Evolutionary conservation across 2,329 filamentous ascomycete species (phyloP).

Genomic region (Hirsutella thompsonii): DNA sequence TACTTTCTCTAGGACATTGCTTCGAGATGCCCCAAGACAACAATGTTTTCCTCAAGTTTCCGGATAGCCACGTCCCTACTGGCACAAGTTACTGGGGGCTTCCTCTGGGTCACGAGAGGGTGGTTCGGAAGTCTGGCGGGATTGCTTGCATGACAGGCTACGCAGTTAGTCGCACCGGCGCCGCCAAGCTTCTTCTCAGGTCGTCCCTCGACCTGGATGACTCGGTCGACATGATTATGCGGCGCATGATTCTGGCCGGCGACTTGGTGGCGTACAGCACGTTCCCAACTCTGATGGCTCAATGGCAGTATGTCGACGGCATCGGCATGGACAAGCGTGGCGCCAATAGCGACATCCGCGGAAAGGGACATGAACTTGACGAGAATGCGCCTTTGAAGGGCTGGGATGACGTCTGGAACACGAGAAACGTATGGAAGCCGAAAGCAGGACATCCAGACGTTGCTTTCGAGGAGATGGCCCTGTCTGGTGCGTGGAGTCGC

Average conservation of each 20-base stretch:
- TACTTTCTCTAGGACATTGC: conserved; percentile 1
- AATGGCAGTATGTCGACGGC: conserved; percentile 11
- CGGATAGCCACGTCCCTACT: conserved; percentile 6
- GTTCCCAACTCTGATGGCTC: conserved; percentile 12
- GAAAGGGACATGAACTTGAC: conserved; percentile 2
- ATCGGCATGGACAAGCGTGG: conserved; percentile 10
- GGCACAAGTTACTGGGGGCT: conserved; percentile 8
- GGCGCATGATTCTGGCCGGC: conserved; percentile 7
- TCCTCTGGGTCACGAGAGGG: conserved; percentile 10
- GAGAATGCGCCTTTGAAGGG: conserved; percentile 3
- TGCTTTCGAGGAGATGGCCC: not conserved
- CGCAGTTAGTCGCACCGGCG: conserved; percentile 13
- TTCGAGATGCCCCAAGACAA: not conserved
- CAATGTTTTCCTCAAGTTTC: conserved; percentile 6
- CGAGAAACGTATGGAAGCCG: not conserved
- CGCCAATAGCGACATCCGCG: conserved; percentile 10
- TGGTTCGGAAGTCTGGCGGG: conserved; percentile 10
- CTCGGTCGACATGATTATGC: conserved; percentile 14
- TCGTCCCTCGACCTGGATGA: conserved; percentile 9
- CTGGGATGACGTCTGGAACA: not conserved
- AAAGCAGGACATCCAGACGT: not conserved
- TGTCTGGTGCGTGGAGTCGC: not conserved
- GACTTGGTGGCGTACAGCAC: conserved; percentile 12
- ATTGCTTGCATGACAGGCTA: conserved; percentile 14
- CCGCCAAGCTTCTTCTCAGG: conserved; percentile 12